Evolutionary conservation across 805 yeast genomes (phyloP).

Genomic region (Zygotorulaspora sp.): DNA sequence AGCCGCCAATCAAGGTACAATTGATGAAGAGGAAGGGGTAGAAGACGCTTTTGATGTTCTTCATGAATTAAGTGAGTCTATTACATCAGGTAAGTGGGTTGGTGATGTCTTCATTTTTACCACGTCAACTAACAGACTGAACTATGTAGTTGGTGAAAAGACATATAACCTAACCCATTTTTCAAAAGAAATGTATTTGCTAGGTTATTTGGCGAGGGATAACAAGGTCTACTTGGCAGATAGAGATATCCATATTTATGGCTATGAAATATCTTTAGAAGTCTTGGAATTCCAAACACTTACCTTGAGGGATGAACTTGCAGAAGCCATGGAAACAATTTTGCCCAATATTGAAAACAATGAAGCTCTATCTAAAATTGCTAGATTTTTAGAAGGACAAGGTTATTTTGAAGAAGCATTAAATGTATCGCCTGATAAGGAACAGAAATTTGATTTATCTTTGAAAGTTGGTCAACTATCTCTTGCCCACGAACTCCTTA

Average conservation of each 20-base stretch:
- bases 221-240: constrained; percentile 87
- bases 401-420: constrained; percentile 82
- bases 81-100: constrained; percentile 90
- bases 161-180: constrained; percentile 89
- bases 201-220: constrained; percentile 89
- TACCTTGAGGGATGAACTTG: constrained; percentile 90
- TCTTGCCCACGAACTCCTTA: constrained; percentile 66
- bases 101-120: constrained; percentile 96
- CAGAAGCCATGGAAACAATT: constrained; percentile 60
- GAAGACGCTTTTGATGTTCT: constrained; percentile 82
- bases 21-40: constrained; percentile 81
- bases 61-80: constrained; percentile 73
- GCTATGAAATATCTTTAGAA: constrained; percentile 76
- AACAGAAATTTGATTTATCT: constrained; percentile 89
- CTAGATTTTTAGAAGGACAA: constrained; percentile 91
- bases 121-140: constrained; percentile 78
- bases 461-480: constrained; percentile 65
- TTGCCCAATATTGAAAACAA: constrained; percentile 56
- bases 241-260: constrained; percentile 76
- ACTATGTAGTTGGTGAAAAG: constrained; percentile 92
- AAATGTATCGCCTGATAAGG: constrained; percentile 76
- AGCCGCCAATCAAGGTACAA: constrained; percentile 52
- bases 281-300: constrained; percentile 95
- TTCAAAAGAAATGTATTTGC: constrained; percentile 77
- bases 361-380: constrained; percentile 67